A percentile compares a stretch with the other conserved stretches of the same genome.
phyloP scores from a whole-genome alignment of 1,284 basidiomycete genomes.

The Rhodotorula mucilaginosa region DNA sequence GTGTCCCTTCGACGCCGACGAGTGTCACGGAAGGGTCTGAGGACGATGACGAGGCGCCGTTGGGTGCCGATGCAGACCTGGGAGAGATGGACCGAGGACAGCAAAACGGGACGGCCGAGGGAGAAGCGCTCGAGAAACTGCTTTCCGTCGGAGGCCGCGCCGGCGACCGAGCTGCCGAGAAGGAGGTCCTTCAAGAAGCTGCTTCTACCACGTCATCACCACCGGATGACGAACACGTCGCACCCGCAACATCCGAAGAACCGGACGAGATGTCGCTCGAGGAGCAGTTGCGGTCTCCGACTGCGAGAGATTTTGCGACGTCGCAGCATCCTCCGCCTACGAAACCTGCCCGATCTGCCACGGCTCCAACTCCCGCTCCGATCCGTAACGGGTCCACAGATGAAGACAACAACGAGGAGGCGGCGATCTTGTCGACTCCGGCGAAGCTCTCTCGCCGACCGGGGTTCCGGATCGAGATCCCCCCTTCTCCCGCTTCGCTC shows the following conservation, averaged over 20 bases:
- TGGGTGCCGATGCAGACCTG: background rate
- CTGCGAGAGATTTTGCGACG: background rate
- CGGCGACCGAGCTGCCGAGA: slow-evolving; percentile 9
- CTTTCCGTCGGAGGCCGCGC: slow-evolving; percentile 37
- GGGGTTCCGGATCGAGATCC: slow-evolving; percentile 28
- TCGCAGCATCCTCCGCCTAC: background rate
- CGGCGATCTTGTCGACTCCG: slow-evolving; percentile 9
- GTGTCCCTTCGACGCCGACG: background rate
- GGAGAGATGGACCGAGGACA: background rate
- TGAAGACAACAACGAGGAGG: background rate
- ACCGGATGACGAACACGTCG: background rate
- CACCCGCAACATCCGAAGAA: background rate
- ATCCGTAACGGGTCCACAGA: background rate
- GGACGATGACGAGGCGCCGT: background rate
- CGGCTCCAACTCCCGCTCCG: background rate
- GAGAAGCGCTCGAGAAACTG: slow-evolving; percentile 26
- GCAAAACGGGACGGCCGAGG: background rate
- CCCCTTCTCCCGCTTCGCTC: slow-evolving; percentile 3
- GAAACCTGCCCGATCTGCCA: background rate
- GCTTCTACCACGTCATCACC: background rate
- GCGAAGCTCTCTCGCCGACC: slow-evolving; percentile 18
- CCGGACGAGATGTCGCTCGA: slow-evolving; percentile 32
- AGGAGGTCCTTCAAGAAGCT: slow-evolving; percentile 15
- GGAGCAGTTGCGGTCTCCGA: slow-evolving; percentile 10
- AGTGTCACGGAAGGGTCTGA: background rate